phyloP scores from a whole-genome alignment of 2,329 filamentous ascomycete species.

The Xylariaceae sp. region DNA sequence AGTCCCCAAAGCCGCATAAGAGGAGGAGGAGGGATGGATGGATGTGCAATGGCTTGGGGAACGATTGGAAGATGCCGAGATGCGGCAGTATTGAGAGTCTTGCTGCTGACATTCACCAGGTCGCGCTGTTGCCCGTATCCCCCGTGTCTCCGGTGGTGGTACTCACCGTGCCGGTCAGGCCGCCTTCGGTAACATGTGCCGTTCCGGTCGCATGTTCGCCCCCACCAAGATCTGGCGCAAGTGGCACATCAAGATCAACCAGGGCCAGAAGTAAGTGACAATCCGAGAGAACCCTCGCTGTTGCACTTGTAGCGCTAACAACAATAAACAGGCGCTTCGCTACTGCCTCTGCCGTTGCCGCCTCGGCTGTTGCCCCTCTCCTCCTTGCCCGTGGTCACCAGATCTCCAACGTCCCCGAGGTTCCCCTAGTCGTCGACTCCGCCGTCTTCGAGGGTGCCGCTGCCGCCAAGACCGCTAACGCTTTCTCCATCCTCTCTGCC shows the following conservation, averaged over 20 bases:
- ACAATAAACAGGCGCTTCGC: constrained; percentile 71
- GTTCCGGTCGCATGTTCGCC: constrained; percentile 99
- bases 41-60: background rate
- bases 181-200: constrained; percentile 99
- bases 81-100: constrained; percentile 1
- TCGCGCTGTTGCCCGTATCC: constrained; percentile 99
- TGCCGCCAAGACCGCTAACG: constrained; percentile 82
- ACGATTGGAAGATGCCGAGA: background rate
- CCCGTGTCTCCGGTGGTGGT: constrained; percentile 99
- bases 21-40: background rate
- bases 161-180: constrained; percentile 99
- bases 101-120: constrained; percentile 46
- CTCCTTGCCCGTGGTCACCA: constrained; percentile 96
- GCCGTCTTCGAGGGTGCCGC: constrained; percentile 75
- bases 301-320: constrained; percentile 16
- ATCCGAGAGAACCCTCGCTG: background rate
- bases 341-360: constrained; percentile 93
- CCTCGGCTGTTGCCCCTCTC: constrained; percentile 89
- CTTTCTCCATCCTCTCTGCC: constrained; percentile 80
- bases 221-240: constrained; percentile 99
- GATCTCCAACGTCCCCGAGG: constrained; percentile 86
- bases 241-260: constrained; percentile 99
- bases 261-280: constrained; percentile 80
- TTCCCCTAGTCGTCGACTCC: constrained; percentile 93
- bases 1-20: background rate